Evolutionary conservation across 306 rosid genomes (phyloP).

Genomic region (Sesbania bispinosa): DNA sequence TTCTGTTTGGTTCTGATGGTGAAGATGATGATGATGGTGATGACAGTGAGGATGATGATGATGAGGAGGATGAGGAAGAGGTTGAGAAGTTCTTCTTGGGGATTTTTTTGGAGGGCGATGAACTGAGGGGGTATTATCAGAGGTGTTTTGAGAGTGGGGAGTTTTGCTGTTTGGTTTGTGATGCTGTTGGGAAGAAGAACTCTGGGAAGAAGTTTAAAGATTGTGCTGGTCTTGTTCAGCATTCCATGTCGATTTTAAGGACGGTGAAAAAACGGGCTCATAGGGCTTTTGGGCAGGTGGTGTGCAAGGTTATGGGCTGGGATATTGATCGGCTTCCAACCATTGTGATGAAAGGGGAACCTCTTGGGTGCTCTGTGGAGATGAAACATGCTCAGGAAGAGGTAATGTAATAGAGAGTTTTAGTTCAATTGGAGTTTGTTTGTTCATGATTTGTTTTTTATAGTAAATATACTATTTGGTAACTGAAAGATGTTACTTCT

Average conservation of each 20-base stretch:
- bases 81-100: constrained; percentile 35
- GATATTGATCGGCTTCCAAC: constrained; percentile 56
- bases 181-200: constrained; percentile 47
- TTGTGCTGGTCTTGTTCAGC: constrained; percentile 61
- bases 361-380: constrained; percentile 32
- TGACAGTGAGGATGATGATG: neutral
- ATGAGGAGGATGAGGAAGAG: neutral
- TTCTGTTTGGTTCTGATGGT: constrained; percentile 8
- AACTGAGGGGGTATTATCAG: constrained; percentile 50
- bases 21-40: neutral
- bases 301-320: constrained; percentile 78
- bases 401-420: constrained; percentile 21
- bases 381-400: constrained; percentile 6
- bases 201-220: constrained; percentile 47
- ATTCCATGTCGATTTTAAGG: constrained; percentile 37
- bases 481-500: neutral
- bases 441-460: neutral
- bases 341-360: constrained; percentile 46
- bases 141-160: constrained; percentile 49
- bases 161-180: constrained; percentile 68
- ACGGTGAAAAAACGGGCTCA: constrained; percentile 47
- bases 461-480: neutral
- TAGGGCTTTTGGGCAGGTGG: constrained; percentile 50
- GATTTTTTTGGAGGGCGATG: constrained; percentile 46
- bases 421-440: neutral